Conservation (phyloP, 2,329 filamentous ascomycete genomes). For the Cryoendolithus antarcticus region DNA sequence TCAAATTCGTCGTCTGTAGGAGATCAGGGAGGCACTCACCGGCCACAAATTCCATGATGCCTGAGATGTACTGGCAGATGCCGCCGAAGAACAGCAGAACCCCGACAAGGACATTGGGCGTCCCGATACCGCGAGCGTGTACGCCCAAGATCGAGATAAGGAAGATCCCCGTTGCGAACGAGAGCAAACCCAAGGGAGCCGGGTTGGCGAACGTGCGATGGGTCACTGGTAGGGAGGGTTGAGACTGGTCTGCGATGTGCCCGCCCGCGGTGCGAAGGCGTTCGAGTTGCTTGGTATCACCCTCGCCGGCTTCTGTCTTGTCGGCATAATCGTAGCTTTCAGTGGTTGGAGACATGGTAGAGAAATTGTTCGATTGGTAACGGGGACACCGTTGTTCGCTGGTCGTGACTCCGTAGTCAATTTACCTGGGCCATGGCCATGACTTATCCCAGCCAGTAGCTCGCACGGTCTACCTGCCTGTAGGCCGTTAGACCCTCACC, state of each 20-base stretch:
- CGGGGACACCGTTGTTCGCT: too few species aligned
- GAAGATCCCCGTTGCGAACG: slow-evolving; percentile 26
- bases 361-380: too few species aligned
- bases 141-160: slow-evolving; percentile 15
- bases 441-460: too few species aligned
- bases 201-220: slow-evolving; percentile 20
- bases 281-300: slow-evolving; percentile 3
- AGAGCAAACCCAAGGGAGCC: slow-evolving; percentile 24
- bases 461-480: too few species aligned
- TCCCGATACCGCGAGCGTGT: slow-evolving; percentile 13
- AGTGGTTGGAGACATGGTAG: neutral
- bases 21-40: slow-evolving; percentile 12
- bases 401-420: too few species aligned
- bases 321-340: slow-evolving; percentile 3
- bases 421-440: too few species aligned
- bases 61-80: slow-evolving; percentile 19
- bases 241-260: slow-evolving; percentile 7
- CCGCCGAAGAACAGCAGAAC: slow-evolving; percentile 28
- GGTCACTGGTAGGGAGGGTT: slow-evolving; percentile 17
- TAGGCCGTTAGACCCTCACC: too few species aligned
- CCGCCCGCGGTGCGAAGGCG: slow-evolving; percentile 5
- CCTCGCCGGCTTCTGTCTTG: slow-evolving; percentile 1
- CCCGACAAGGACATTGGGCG: slow-evolving; percentile 22
- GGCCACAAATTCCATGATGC: slow-evolving; percentile 17
- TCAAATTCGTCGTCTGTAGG: neutral